Conservation (phyloP, 345 rosid species). For the Linum usitatissimum region DNA sequence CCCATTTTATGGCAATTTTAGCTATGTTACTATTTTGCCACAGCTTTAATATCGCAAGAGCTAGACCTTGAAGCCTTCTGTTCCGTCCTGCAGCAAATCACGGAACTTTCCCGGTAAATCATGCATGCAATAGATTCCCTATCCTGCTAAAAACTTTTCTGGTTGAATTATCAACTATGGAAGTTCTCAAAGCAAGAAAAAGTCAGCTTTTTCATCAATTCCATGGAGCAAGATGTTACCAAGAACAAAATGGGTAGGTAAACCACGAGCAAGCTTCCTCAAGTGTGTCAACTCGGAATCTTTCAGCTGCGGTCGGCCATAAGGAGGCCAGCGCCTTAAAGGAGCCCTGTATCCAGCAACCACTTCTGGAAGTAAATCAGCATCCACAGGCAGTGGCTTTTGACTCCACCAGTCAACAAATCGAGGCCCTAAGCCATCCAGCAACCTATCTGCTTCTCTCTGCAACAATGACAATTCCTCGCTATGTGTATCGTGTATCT, state of each 20-base stretch:
- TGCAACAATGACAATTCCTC: constrained; percentile 41
- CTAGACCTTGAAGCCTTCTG: constrained; percentile 70
- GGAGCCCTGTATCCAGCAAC: constrained; percentile 64
- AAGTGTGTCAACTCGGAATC: constrained; percentile 56
- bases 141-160: constrained; percentile 4
- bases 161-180: too few relatives aligned
- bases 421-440: constrained; percentile 80
- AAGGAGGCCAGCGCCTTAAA: constrained; percentile 51
- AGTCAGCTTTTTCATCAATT: background rate
- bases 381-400: constrained; percentile 85
- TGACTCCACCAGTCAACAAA: constrained; percentile 89
- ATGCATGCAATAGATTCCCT: constrained; percentile 5
- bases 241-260: constrained; percentile 79
- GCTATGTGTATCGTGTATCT: constrained; percentile 10
- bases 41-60: constrained; percentile 60
- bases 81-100: constrained; percentile 51
- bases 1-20: constrained; percentile 87
- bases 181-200: too few relatives aligned
- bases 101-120: constrained; percentile 12
- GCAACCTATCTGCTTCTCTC: constrained; percentile 76
- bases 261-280: constrained; percentile 60
- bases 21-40: constrained; percentile 71
- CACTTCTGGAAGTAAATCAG: constrained; percentile 61
- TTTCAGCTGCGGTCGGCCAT: constrained; percentile 37
- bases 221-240: constrained; percentile 31